Base-by-base conservation (phyloP, 2,329 filamentous ascomycete species). In the Penicillium hordei region DNA sequence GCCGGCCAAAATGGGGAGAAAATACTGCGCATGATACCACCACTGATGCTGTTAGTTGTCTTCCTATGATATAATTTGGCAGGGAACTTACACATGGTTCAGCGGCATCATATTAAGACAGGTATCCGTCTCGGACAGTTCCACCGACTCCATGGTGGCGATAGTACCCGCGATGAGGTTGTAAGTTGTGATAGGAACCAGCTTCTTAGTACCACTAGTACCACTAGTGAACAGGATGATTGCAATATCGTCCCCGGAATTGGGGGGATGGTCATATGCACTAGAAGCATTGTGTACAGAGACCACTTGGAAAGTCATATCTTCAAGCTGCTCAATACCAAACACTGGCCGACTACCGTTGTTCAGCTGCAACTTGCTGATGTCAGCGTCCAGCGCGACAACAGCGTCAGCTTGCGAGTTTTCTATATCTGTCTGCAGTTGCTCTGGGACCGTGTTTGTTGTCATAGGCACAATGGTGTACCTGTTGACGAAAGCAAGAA, bases 101-200 rank as follows among this genome's bases (percentile, higher is more conserved):
- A 86, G 70, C 0, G 83, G 82, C 82, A 85, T 85, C 79, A 84
- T 83, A 64, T 85, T 85, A 25, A 84, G 66, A 65, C 82, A 85
- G 0, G 78, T 75, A 62, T 84, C 82, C 1, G 69, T 65, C 2
- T 73, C 64, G 1, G 70, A 76, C 19, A 85, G 65, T 2, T 78
- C 79, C 80, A 82, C 84, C 0, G 81, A 83, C 19, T 82, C 77
- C 29, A 83, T 79, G 5, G 84, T 81, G 56, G 81, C 81, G 2
- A 78, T 74, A 4, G 83, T 78, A 2, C 83, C 82, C 8, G 76
- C 72, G 9, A 84, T 70, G 50, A 85, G 78, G 3, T 81, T 79
- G 58, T 82, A 78, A 0, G 78, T 72, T 2, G 78, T 80, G 27
- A 84, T 74, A 0, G 83, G 83, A 2, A 85, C 83, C 3, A 84